A percentile compares a stretch with the other conserved stretches of the same genome.
phyloP scores from a whole-genome alignment of 2,329 filamentous ascomycete species.

The Lachnellula hyalina region DNA sequence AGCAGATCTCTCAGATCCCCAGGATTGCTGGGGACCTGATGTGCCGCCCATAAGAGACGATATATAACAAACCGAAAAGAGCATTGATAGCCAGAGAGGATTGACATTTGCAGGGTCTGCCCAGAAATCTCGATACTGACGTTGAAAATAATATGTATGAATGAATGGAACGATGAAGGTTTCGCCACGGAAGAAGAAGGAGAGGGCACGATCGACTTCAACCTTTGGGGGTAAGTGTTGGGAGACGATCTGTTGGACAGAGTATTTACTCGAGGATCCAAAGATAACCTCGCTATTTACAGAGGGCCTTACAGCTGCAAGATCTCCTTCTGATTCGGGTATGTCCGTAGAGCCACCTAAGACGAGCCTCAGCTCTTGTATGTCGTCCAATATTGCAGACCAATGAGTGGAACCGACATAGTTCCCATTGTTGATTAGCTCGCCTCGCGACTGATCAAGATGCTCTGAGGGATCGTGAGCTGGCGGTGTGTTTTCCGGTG shows the following conservation, averaged over 20 bases:
- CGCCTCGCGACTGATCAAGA: not conserved
- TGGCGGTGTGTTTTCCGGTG: not conserved
- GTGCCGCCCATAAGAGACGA: conserved; percentile 5
- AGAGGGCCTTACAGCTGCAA: not conserved
- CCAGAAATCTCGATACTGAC: conserved; percentile 23
- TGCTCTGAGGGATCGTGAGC: not conserved
- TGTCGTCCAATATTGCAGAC: conserved; percentile 22
- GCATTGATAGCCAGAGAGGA: conserved; percentile 24
- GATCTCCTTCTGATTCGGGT: not conserved
- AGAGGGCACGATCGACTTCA: conserved; percentile 16
- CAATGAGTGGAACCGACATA: conserved; percentile 21
- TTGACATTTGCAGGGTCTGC: conserved; percentile 4
- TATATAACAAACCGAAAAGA: conserved; percentile 22
- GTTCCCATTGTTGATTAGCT: not conserved
- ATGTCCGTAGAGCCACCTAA: conserved; percentile 1
- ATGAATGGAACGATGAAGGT: conserved; percentile 18
- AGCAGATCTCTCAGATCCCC: not conserved
- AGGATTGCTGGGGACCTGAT: not conserved
- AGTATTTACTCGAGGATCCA: conserved; percentile 8
- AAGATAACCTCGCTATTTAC: conserved; percentile 13
- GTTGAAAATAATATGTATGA: conserved; percentile 20
- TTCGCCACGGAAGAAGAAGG: conserved; percentile 17
- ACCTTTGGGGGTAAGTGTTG: conserved; percentile 16
- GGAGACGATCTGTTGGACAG: conserved; percentile 14
- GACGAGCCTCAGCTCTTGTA: conserved; percentile 16